Evolutionary conservation across 169 alveolate species (phyloP), one percentile per base, ranked within the genome.

Genomic region (Plasmodium vivax): DNA sequence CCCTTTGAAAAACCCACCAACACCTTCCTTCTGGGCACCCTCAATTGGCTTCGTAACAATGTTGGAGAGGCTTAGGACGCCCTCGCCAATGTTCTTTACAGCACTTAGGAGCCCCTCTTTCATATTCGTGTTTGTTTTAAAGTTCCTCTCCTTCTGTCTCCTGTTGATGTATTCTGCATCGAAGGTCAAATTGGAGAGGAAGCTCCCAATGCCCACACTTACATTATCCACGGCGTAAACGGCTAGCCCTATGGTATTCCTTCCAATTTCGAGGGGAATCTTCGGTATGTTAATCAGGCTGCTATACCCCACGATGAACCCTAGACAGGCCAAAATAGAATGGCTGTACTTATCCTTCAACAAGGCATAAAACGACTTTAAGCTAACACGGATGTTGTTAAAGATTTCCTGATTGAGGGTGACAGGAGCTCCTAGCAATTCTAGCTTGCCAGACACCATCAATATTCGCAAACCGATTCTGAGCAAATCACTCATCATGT

Each of bases 11-110:
- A 98, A 97, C 0, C 99, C 99, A 1, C 98, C 97, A 82, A 97
- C 94, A 36, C 99, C 99, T 73, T 96, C 98, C 82, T 97, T 96
- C 83, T 97, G 99, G 19, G 98, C 98, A 32, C 99, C 99, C 81
- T 97, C 98, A 62, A 97, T 97, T 58, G 99, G 99, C 87, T 98
- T 97, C 23, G 98, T 97, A 41, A 98, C 97, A 85, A 98, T 96
- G 95, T 97, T 97, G 2, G 98, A 96, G 36, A 98, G 96, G 36
- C 98, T 95, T 92, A 97, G 93, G 79, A 98, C 95, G 12, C 99
- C 99, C 83, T 98, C 98, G 0, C 98, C 98, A 47, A 98, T 92
- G 91, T 97, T 96, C 83, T 97, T 97, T 2, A 98, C 98, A 32
- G 98, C 98, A 62, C 96, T 95, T 23, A 96, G 72, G 82, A 98